These are phyloP conservation scores for Fusarium buharicum DNA, from an alignment of 2,329 filamentous ascomycete genomes.

Conservation along the genomic window DNA sequence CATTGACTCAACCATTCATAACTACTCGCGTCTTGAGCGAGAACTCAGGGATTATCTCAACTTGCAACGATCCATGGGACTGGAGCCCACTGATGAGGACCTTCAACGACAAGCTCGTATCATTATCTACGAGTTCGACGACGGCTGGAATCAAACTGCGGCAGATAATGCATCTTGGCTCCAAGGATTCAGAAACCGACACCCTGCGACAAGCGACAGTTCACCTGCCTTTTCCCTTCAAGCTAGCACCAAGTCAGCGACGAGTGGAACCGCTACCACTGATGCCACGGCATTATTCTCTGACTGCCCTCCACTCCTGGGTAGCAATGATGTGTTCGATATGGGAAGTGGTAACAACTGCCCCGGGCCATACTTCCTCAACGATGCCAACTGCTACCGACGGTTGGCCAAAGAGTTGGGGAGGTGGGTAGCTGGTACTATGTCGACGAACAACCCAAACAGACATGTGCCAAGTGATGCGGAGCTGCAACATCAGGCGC, in stretches of 20 bases:
- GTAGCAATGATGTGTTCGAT: slow-evolving; percentile 8
- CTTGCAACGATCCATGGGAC: slow-evolving; percentile 56
- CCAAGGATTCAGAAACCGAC: slow-evolving; percentile 61
- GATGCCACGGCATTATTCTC: slow-evolving; percentile 29
- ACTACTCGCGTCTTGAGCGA: slow-evolving; percentile 64
- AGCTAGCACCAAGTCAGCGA: slow-evolving; percentile 30
- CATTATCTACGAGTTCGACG: slow-evolving; percentile 70
- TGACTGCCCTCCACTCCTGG: slow-evolving; percentile 22
- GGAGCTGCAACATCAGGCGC: slow-evolving; percentile 72
- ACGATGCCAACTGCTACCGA: slow-evolving; percentile 69
- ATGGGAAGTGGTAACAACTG: slow-evolving; percentile 15
- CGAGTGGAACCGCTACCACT: slow-evolving; percentile 27
- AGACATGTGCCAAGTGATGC: slow-evolving; percentile 67
- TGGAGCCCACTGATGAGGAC: slow-evolving; percentile 63
- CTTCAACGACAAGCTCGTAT: slow-evolving; percentile 67
- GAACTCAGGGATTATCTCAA: slow-evolving; percentile 66
- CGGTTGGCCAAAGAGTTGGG: slow-evolving; percentile 64
- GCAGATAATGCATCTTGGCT: slow-evolving; percentile 68
- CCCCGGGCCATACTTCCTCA: slow-evolving; percentile 59
- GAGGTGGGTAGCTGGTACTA: slow-evolving; percentile 63
- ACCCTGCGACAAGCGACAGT: slow-evolving; percentile 45
- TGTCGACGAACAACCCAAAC: slow-evolving; percentile 70
- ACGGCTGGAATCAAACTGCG: slow-evolving; percentile 72
- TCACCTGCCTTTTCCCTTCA: slow-evolving; percentile 43
- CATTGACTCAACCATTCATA: slow-evolving; percentile 70